A percentile compares a stretch with the other conserved stretches of the same genome.
Evolutionary conservation across 345 rosid species (phyloP).

Genomic region (Jatropha curcas): DNA sequence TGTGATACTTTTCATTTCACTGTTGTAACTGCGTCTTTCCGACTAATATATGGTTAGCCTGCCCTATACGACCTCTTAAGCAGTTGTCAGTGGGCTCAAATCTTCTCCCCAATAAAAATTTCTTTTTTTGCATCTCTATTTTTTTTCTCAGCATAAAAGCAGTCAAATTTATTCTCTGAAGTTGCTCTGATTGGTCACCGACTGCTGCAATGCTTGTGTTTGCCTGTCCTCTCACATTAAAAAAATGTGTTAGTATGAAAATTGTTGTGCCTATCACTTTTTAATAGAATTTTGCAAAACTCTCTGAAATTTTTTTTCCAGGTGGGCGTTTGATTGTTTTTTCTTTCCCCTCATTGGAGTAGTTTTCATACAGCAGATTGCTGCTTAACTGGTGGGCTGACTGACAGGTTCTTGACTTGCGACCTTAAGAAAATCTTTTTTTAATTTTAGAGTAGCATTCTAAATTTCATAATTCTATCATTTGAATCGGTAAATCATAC

Average conservation of each 20-base stretch:
- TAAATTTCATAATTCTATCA: constrained; percentile 3
- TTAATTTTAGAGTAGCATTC: constrained; percentile 8
- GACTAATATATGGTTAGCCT: too few species aligned
- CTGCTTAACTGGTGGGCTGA: constrained; percentile 92
- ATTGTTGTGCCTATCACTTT: constrained; percentile 8
- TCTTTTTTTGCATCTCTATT: too few species aligned
- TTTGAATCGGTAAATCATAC: constrained; percentile 20
- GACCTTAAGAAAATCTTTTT: constrained; percentile 21
- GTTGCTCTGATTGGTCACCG: background rate
- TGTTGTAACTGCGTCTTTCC: too few species aligned
- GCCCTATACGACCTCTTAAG: too few species aligned
- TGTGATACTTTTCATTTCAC: too few species aligned
- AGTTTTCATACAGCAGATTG: constrained; percentile 98
- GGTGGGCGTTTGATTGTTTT: constrained; percentile 97
- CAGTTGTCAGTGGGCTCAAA: too few species aligned
- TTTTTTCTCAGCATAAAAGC: too few species aligned
- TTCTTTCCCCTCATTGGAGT: constrained; percentile 93
- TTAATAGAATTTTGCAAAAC: background rate
- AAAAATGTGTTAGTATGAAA: background rate
- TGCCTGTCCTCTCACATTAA: background rate
- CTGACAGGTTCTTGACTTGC: constrained; percentile 63
- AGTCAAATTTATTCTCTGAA: too few species aligned
- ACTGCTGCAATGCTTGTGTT: background rate
- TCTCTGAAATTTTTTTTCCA: constrained; percentile 29
- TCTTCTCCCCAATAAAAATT: too few species aligned